Percentiles rank a stretch among this genome's conserved stretches.
Evolutionary conservation across 345 rosid species (phyloP).

Genomic region (Melaleuca quinquenervia): DNA sequence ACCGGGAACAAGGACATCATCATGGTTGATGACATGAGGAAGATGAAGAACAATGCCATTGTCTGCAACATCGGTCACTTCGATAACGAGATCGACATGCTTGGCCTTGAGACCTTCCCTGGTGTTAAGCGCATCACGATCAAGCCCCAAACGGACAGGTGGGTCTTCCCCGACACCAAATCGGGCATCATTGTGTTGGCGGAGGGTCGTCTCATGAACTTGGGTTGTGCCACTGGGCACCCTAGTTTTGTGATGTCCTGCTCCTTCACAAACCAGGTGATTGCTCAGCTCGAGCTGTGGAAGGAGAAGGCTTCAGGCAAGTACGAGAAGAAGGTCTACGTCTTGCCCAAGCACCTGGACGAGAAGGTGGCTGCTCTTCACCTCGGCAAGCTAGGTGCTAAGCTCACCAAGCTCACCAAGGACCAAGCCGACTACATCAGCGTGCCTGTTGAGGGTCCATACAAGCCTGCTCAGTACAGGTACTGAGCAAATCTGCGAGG

Average conservation of each 20-base stretch:
- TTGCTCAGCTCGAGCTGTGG: conserved; percentile 95
- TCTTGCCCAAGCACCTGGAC: conserved; percentile 88
- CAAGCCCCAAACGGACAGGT: conserved; percentile 95
- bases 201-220: conserved; percentile 86
- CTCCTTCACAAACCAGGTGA: conserved; percentile 98
- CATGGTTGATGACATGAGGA: conserved; percentile 86
- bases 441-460: conserved; percentile 80
- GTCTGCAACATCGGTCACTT: conserved; percentile 98
- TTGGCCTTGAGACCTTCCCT: conserved; percentile 62
- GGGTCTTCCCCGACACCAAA: conserved; percentile 86
- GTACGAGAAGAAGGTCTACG: conserved; percentile 92
- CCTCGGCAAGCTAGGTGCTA: conserved; percentile 89
- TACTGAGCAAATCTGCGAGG: conserved; percentile 29
- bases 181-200: conserved; percentile 72
- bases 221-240: conserved; percentile 95
- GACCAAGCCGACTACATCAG: conserved; percentile 86
- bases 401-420: conserved; percentile 68
- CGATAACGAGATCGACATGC: conserved; percentile 80
- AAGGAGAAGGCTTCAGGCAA: conserved; percentile 63
- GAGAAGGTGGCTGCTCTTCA: conserved; percentile 93
- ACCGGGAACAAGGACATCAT: conserved; percentile 90
- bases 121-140: conserved; percentile 82
- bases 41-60: conserved; percentile 96
- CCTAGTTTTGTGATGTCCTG: conserved; percentile 96
- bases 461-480: conserved; percentile 95